These are phyloP conservation scores for Xenosphaeropsis pyriputrescens DNA, from an alignment of 2,329 filamentous ascomycete species.

Conservation along the genomic window DNA sequence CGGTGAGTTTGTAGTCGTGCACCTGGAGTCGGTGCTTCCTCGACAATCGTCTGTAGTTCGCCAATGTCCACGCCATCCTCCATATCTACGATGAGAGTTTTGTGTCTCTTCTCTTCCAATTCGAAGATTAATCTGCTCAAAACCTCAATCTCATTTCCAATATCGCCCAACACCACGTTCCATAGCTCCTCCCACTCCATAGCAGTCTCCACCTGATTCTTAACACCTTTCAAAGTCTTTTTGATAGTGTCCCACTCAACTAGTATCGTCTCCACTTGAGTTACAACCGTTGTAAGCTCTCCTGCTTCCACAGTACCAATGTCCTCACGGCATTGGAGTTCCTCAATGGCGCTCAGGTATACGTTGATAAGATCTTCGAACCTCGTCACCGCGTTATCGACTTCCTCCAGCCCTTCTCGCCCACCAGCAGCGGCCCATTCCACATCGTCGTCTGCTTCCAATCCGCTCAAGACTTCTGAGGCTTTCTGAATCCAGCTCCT, in stretches of 20 bases:
- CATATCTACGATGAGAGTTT: constrained; percentile 49
- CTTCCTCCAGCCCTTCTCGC: constrained; percentile 61
- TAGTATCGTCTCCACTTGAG: constrained; percentile 81
- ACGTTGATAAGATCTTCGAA: constrained; percentile 87
- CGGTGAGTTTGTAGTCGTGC: constrained; percentile 35
- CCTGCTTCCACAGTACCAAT: constrained; percentile 55
- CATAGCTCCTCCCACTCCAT: constrained; percentile 99
- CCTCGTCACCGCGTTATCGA: constrained; percentile 59
- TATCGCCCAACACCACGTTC: constrained; percentile 86
- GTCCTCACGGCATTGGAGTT: constrained; percentile 67
- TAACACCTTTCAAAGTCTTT: constrained; percentile 60
- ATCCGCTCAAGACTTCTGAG: constrained; percentile 70
- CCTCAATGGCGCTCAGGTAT: constrained; percentile 88
- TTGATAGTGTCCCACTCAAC: constrained; percentile 76
- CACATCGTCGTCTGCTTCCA: constrained; percentile 93
- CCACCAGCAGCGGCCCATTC: constrained; percentile 92
- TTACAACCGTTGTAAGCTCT: constrained; percentile 61
- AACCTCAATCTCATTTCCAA: constrained; percentile 75
- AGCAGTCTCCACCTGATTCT: constrained; percentile 84
- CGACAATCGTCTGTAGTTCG: constrained; percentile 84
- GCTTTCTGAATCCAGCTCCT: constrained; percentile 88
- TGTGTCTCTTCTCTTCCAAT: constrained; percentile 92
- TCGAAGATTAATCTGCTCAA: constrained; percentile 77
- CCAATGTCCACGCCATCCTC: constrained; percentile 63
- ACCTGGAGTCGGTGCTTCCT: constrained; percentile 55